Conservation (phyloP, 768 basidiomycete genomes). For the Pisolithus tinctorius region DNA sequence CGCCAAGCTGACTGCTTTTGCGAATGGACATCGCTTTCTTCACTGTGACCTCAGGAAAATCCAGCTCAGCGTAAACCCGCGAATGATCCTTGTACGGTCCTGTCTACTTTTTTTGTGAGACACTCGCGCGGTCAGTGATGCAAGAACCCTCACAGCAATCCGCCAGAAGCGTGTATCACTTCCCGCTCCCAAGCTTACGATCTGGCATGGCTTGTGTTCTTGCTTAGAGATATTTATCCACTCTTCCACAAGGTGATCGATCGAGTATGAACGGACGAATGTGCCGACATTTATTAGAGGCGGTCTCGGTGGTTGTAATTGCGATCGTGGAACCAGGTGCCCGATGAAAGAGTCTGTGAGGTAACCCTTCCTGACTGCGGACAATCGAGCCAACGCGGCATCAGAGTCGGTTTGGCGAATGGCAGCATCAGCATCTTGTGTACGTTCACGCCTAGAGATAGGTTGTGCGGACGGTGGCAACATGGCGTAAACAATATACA, state of each 20-base stretch:
- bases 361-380: slow-evolving; percentile 80
- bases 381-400: slow-evolving; percentile 76
- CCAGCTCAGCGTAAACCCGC: slow-evolving; percentile 75
- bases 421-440: slow-evolving; percentile 47
- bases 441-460: slow-evolving; percentile 10
- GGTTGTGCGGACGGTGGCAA: neutral
- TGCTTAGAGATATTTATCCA: slow-evolving; percentile 48
- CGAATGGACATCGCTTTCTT: slow-evolving; percentile 79
- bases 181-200: slow-evolving; percentile 92
- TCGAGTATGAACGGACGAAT: slow-evolving; percentile 71
- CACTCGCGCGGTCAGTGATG: slow-evolving; percentile 4
- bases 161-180: slow-evolving; percentile 97
- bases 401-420: slow-evolving; percentile 78
- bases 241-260: slow-evolving; percentile 67
- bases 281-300: slow-evolving; percentile 97
- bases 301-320: slow-evolving; percentile 53
- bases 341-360: slow-evolving; percentile 69
- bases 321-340: slow-evolving; percentile 60
- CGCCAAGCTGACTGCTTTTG: slow-evolving; percentile 45
- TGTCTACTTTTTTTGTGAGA: slow-evolving; percentile 36
- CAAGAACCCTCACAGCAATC: slow-evolving; percentile 53
- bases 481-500: neutral
- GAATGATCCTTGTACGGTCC: slow-evolving; percentile 44
- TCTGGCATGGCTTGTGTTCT: slow-evolving; percentile 57
- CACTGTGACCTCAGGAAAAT: slow-evolving; percentile 80